Evolutionary conservation across 208 protist genomes (phyloP).

Genomic region (Trypanosoma avium): DNA sequence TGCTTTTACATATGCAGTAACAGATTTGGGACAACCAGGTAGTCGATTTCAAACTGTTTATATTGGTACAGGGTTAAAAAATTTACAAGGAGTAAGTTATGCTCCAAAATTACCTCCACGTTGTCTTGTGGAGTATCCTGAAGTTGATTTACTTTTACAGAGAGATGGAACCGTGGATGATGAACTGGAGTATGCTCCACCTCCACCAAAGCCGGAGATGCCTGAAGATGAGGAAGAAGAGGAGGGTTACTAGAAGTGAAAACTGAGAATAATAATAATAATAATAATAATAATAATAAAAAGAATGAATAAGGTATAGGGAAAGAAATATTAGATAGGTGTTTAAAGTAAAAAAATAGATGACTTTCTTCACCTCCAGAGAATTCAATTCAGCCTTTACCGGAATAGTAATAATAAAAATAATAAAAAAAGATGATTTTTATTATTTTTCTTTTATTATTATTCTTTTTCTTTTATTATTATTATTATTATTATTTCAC

Average conservation of each 20-base stretch:
- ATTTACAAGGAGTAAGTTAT: conserved; percentile 56
- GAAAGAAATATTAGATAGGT: too few species aligned
- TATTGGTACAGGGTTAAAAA: conserved; percentile 87
- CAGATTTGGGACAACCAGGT: conserved; percentile 59
- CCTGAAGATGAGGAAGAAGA: conserved; percentile 74
- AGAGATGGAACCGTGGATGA: conserved; percentile 86
- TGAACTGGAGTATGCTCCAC: conserved; percentile 82
- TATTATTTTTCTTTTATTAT: too few species aligned
- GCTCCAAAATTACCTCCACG: conserved; percentile 70
- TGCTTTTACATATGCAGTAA: conserved; percentile 78
- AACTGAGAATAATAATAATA: too few species aligned
- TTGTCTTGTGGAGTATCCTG: conserved; percentile 68
- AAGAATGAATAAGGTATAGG: background rate
- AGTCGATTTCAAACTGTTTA: conserved; percentile 78
- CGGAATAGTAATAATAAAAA: too few species aligned
- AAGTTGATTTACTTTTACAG: conserved; percentile 72
- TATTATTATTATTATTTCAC: too few species aligned
- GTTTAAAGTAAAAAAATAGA: too few species aligned
- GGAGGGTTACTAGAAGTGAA: conserved; percentile 39
- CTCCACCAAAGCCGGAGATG: conserved; percentile 47
- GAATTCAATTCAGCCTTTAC: too few species aligned
- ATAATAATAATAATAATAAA: too few species aligned
- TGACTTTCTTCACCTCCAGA: too few species aligned
- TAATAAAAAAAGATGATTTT: too few species aligned
- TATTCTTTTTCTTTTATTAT: too few species aligned